Percentiles rank a stretch among this genome's conserved stretches.
These are phyloP conservation scores for Hemisphaericaspora lyxosophila DNA, from an alignment of 1,139 yeast species.

Conservation along the genomic window DNA sequence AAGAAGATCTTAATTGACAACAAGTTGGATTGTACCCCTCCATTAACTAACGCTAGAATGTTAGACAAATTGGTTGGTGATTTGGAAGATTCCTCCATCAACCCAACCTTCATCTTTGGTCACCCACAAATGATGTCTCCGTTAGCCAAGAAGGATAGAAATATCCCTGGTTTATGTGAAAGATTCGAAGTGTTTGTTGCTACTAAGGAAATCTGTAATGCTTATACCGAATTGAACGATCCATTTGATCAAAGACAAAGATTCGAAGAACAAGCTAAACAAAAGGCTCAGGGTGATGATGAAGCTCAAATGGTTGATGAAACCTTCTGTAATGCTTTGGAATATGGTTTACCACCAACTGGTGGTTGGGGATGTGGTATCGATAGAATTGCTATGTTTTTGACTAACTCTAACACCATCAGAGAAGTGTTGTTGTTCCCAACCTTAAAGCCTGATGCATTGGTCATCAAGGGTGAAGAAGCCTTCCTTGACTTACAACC, in stretches of 20 bases:
- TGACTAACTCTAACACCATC: constrained; percentile 93
- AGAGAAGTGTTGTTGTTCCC: constrained; percentile 98
- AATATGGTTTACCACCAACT: constrained; percentile 98
- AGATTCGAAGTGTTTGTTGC: constrained; percentile 98
- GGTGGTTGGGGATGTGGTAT: constrained; percentile 99
- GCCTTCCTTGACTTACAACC: constrained; percentile 8
- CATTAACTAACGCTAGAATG: constrained; percentile 98
- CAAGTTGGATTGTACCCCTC: constrained; percentile 92
- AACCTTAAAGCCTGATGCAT: constrained; percentile 90
- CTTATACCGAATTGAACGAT: constrained; percentile 98
- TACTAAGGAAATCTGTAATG: constrained; percentile 96
- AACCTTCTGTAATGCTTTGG: constrained; percentile 95
- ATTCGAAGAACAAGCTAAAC: constrained; percentile 98
- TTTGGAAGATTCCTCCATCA: constrained; percentile 85
- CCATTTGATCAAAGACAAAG: constrained; percentile 97
- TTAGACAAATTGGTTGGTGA: constrained; percentile 97
- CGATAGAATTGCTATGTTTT: constrained; percentile 96
- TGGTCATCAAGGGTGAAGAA: constrained; percentile 39
- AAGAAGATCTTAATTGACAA: constrained; percentile 74
- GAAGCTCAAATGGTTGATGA: constrained; percentile 97
- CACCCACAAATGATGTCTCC: constrained; percentile 99
- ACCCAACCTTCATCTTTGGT: constrained; percentile 97
- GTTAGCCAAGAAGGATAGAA: constrained; percentile 93
- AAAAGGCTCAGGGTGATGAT: constrained; percentile 98
- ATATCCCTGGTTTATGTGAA: constrained; percentile 92